Evolutionary conservation across 805 yeast species (phyloP), one percentile per base, ranked within the genome.

Genomic region (Saturnispora hagleri): DNA sequence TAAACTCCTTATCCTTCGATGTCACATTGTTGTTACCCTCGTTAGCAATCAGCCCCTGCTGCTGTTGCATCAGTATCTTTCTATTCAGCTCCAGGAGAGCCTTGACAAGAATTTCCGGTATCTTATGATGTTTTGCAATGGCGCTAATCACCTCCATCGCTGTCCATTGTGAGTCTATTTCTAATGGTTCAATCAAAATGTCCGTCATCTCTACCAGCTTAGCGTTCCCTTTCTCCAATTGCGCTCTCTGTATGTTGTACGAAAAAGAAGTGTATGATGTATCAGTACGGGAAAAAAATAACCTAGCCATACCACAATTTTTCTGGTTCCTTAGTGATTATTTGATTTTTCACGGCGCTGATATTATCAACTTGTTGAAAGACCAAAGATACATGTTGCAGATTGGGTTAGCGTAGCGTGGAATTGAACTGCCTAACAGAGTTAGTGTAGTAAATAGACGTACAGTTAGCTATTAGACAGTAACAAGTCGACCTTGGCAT

Each of bases 1-100:
- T 68, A 60, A 80, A 80, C 48, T 63, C 66, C 42, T 82, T 69
- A 62, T 79, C 83, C 22, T 31, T 45, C 5, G 41, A 27, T 12
- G 15, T 33, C 3, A 22, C 18, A 26, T 12, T 40, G 6, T 27
- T 9, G 5, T 26, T 27, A 36, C 44, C 22, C 44, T 57, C 9
- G 56, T 50, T 47, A 49, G 53, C 35, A 53, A 49, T 27, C 20
- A 48, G 3, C 10, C 34, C 6, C 13, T 47, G 47, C 17, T 31
- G 41, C 41, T 27, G 40, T 38, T 38, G 42, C 42, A 38, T 18
- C n/a, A 45, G 46, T n/a, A 43, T 46, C 36, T 56, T 54, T 13
- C 61, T 59, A 46, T 63, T 65, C 45, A 64, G 47, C 36, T 60
- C 60, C 54, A 65, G 65, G 26, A 66, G 50, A 6, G 69, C 62